Conservation (phyloP, 768 basidiomycete species). For the Psilocybe cyanescens region DNA sequence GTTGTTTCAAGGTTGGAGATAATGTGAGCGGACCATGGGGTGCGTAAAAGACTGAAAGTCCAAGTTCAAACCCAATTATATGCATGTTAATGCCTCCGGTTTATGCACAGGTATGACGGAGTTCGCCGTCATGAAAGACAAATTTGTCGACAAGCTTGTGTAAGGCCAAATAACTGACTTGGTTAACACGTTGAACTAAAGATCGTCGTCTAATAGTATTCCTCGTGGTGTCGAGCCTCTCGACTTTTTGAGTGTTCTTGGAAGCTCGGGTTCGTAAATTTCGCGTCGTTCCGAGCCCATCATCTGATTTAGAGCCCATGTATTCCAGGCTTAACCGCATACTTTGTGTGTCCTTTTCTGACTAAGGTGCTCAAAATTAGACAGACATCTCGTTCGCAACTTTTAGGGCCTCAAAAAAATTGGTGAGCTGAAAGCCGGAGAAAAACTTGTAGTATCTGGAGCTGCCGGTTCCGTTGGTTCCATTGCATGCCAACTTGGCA, state of each 20-base stretch:
- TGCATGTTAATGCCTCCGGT: neutral
- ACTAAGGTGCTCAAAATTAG: neutral
- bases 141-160: slow-evolving; percentile 54
- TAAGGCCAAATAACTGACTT: slow-evolving; percentile 36
- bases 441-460: slow-evolving; percentile 84
- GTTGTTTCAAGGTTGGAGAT: slow-evolving; percentile 66
- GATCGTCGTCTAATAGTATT: slow-evolving; percentile 37
- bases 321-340: slow-evolving; percentile 78
- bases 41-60: slow-evolving; percentile 33
- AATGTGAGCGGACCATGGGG: slow-evolving; percentile 66
- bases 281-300: neutral
- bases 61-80: neutral
- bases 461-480: slow-evolving; percentile 93
- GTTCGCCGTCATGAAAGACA: slow-evolving; percentile 65
- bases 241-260: slow-evolving; percentile 87
- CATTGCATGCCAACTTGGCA: slow-evolving; percentile 83
- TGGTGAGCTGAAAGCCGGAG: slow-evolving; percentile 80
- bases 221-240: slow-evolving; percentile 63
- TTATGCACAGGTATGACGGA: slow-evolving; percentile 71
- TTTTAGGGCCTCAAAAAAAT: slow-evolving; percentile 80
- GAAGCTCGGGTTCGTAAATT: slow-evolving; percentile 62
- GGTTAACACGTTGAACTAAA: neutral
- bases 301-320: neutral
- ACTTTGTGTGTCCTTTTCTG: slow-evolving; percentile 61
- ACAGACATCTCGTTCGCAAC: neutral